phyloP scores from a whole-genome alignment of 441 rosid species.

The Aquilaria agallochum region DNA sequence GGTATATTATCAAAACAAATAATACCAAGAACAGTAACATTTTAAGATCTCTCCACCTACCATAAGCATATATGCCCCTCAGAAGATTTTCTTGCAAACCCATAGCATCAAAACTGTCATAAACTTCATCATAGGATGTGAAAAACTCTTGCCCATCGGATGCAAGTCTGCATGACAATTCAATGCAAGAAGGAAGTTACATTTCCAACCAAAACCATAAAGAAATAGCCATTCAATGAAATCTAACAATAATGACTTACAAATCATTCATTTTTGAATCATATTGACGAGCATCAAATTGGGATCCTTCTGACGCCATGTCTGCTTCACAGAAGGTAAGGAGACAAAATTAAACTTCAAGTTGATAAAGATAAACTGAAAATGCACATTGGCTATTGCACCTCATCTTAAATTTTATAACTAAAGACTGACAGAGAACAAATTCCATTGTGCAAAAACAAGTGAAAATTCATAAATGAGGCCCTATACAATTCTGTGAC shows the following conservation, averaged over 20 bases:
- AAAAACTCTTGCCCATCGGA: slow-evolving; percentile 48
- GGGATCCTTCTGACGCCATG: slow-evolving; percentile 82
- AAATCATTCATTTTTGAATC: slow-evolving; percentile 70
- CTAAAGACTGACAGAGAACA: background rate
- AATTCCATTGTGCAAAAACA: background rate
- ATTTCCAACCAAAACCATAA: background rate
- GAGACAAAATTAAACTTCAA: background rate
- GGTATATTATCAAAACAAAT: background rate
- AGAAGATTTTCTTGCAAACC: slow-evolving; percentile 56
- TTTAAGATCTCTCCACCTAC: slow-evolving; percentile 17
- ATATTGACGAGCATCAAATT: slow-evolving; percentile 66
- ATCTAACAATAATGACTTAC: slow-evolving; percentile 26
- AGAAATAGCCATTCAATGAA: background rate
- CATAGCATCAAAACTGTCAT: slow-evolving; percentile 56
- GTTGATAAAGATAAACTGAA: background rate
- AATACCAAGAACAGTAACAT: background rate
- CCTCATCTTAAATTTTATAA: background rate
- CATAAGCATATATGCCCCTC: slow-evolving; percentile 64
- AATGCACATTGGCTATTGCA: background rate
- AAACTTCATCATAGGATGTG: slow-evolving; percentile 49
- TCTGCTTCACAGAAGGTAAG: slow-evolving; percentile 23
- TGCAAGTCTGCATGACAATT: slow-evolving; percentile 24
- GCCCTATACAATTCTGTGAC: background rate
- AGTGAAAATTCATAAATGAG: background rate
- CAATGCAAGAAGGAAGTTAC: background rate